Base-by-base conservation (phyloP, 768 basidiomycete genomes). In the Amanita jacksonii region DNA sequence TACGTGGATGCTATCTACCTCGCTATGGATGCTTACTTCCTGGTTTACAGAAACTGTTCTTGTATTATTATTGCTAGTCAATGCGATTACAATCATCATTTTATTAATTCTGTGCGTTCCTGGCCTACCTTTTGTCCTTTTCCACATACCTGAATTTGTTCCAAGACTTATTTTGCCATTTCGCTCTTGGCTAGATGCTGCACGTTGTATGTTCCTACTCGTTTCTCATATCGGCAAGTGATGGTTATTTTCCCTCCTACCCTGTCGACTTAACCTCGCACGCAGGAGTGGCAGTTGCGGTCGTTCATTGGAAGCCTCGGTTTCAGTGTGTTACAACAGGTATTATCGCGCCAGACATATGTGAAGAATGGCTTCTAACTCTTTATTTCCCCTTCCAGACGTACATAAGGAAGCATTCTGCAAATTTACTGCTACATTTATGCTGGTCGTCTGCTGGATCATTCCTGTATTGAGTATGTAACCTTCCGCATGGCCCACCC, bases 361-460 rank as follows among this genome's bases (percentile, higher is more conserved):
- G n/a, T n/a, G n/a, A n/a, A n/a, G n/a, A n/a, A n/a, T n/a, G n/a
- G n/a, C 22, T 43, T 5, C 16, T 40, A 19, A 2, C n/a, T n/a
- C n/a, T n/a, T n/a, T n/a, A n/a, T n/a, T n/a, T 16, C 31, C 43
- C 19, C 38, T 25, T 27, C n/a, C 39, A 74, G 72, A 64, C 42
- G 52, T 61, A 8, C 63, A 70, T 48, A 58, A 67, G 34, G 56
- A 61, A 41, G 66, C 62, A 8, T 56, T 69, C n/a, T 81, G 78
- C 52, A 61, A 61, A 42, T 56, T 74, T 7, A 58, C 77, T 28
- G 66, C 68, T 43, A 52, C 69, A 4, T 77, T 67, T 49, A 69
- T 77, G 27, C 46, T 76, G 39, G 51, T 75, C 1, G 66, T 64
- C 32, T 73, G 67, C 51, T 81, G 79, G 79, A 51, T 76, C 31